Evolutionary conservation across 345 rosid species (phyloP).

Genomic region (Murraya koenigii): DNA sequence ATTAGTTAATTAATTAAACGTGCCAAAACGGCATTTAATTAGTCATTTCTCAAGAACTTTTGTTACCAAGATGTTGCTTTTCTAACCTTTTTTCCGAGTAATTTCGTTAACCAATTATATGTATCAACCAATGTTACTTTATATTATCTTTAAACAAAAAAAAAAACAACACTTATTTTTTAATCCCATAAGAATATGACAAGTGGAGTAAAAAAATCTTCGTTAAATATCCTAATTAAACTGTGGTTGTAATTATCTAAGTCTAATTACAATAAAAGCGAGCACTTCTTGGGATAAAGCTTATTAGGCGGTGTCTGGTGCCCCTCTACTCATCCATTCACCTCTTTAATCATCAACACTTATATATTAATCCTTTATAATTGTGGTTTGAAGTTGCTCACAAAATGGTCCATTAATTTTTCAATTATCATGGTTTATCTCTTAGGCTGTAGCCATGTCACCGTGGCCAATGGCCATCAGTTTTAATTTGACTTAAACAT

Average conservation of each 20-base stretch:
- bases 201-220: background rate
- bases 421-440: background rate
- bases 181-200: conserved; percentile 6
- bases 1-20: background rate
- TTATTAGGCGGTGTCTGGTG: background rate
- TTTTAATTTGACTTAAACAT: background rate
- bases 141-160: too few species aligned
- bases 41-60: too few species aligned
- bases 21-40: background rate
- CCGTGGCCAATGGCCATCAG: background rate
- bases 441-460: background rate
- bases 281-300: background rate
- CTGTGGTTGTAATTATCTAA: background rate
- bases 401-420: too few species aligned
- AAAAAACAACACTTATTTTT: background rate
- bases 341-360: background rate
- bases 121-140: too few species aligned
- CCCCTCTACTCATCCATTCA: background rate
- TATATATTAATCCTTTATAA: too few species aligned
- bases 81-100: too few species aligned
- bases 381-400: too few species aligned
- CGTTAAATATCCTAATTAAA: background rate
- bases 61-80: background rate
- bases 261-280: background rate
- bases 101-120: too few species aligned